Evolutionary conservation across 345 rosid species (phyloP).

Genomic region (Excoecaria agallocha): DNA sequence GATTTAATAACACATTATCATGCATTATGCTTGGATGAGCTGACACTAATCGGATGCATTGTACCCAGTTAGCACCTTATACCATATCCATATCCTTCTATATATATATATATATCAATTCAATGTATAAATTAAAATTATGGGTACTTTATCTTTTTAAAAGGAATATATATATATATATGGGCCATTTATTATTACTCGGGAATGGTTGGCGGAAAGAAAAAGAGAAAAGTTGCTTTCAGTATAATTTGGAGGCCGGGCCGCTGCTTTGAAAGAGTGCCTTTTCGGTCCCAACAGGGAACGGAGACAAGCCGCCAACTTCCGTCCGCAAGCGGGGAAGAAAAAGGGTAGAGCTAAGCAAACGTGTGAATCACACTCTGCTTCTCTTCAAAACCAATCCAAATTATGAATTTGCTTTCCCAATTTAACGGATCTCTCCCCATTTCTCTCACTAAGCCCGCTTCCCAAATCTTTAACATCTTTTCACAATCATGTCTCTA

Average conservation of each 20-base stretch:
- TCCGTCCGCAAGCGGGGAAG: neutral
- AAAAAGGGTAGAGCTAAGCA: neutral
- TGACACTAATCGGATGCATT: too few relatives aligned
- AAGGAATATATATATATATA: too few relatives aligned
- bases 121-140: too few relatives aligned
- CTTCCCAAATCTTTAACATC: neutral
- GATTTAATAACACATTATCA: too few relatives aligned
- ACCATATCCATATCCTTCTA: too few relatives aligned
- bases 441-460: neutral
- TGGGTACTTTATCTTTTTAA: too few relatives aligned
- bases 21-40: too few relatives aligned
- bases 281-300: conserved; percentile 4
- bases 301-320: conserved; percentile 5
- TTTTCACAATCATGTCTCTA: conserved; percentile 42
- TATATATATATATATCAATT: too few relatives aligned
- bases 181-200: too few relatives aligned
- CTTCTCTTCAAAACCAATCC: neutral
- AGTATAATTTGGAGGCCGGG: neutral
- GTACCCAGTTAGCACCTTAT: too few relatives aligned
- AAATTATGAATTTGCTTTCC: conserved; percentile 23
- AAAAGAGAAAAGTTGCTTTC: neutral
- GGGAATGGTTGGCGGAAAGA: neutral
- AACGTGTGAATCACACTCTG: conserved; percentile 7
- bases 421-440: conserved; percentile 33
- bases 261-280: neutral